phyloP scores from a whole-genome alignment of 2,329 filamentous ascomycete genomes.

The Corniculantispora saksenae region DNA sequence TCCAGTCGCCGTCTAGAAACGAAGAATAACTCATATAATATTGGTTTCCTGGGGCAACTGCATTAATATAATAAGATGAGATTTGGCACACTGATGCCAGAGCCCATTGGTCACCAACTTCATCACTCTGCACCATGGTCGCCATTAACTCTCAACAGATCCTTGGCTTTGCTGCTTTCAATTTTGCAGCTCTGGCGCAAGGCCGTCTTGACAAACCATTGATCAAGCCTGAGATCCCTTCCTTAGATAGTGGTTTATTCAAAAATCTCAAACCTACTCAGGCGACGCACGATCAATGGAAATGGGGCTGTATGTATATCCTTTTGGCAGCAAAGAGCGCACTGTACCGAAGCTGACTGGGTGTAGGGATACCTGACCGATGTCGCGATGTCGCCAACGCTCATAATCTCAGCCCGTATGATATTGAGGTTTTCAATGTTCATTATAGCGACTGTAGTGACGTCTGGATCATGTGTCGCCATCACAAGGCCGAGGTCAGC shows the following conservation, averaged over 20 bases:
- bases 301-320: slow-evolving; percentile 20
- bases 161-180: not conserved
- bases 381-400: slow-evolving; percentile 22
- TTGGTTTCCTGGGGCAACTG: too few relatives aligned
- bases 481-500: slow-evolving; percentile 26
- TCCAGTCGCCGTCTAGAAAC: not conserved
- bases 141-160: not conserved
- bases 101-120: too few relatives aligned
- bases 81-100: too few relatives aligned
- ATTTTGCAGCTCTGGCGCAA: not conserved
- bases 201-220: not conserved
- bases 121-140: not conserved
- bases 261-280: slow-evolving; percentile 18
- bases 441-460: slow-evolving; percentile 30
- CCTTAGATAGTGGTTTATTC: slow-evolving; percentile 26
- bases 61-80: not conserved
- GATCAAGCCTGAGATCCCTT: slow-evolving; percentile 29
- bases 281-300: slow-evolving; percentile 26
- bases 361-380: slow-evolving; percentile 25
- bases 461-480: slow-evolving; percentile 33
- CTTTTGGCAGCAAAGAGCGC: too few relatives aligned
- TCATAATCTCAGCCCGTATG: slow-evolving; percentile 22
- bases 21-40: too few relatives aligned
- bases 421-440: slow-evolving; percentile 30
- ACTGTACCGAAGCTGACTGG: not conserved